phyloP scores from a whole-genome alignment of 1,284 basidiomycete genomes.

The Megacollybia platyphylla region DNA sequence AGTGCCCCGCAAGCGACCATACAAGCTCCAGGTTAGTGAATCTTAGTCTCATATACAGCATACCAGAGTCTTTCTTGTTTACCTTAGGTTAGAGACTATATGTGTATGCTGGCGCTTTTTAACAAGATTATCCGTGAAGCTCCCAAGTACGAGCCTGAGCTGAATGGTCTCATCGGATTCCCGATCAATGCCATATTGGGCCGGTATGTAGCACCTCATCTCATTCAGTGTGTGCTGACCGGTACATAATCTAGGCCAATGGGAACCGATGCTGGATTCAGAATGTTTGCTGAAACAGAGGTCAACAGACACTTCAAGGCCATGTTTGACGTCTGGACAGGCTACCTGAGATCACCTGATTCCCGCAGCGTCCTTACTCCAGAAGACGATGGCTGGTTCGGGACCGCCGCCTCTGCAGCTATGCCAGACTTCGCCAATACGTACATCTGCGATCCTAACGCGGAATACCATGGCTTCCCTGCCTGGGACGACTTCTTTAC shows the following conservation, averaged over 20 bases:
- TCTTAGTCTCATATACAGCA: too few species aligned
- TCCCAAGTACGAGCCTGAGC: conserved; percentile 17
- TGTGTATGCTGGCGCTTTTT: conserved; percentile 28
- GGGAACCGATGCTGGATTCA: conserved; percentile 30
- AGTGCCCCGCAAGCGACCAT: too few species aligned
- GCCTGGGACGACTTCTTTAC: conserved; percentile 49
- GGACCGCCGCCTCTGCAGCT: not conserved
- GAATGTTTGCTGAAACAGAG: conserved; percentile 26
- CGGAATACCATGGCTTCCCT: conserved; percentile 25
- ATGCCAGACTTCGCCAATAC: conserved; percentile 13
- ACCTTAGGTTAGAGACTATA: conserved; percentile 26
- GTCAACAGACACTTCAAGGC: conserved; percentile 14
- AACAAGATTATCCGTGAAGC: conserved; percentile 27
- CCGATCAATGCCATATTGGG: conserved; percentile 30
- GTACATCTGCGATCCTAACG: conserved; percentile 27
- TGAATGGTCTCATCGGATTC: conserved; percentile 24
- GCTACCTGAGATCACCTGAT: conserved; percentile 5
- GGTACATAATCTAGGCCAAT: conserved; percentile 23
- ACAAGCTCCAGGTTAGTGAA: too few species aligned
- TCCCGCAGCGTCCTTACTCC: conserved; percentile 5
- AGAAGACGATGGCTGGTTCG: conserved; percentile 7
- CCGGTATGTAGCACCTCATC: too few species aligned
- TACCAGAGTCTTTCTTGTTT: not conserved
- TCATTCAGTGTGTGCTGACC: too few species aligned
- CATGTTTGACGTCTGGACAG: conserved; percentile 5